Base-by-base conservation (phyloP, 2,329 filamentous ascomycete genomes). In the Lithohypha guttulata region DNA sequence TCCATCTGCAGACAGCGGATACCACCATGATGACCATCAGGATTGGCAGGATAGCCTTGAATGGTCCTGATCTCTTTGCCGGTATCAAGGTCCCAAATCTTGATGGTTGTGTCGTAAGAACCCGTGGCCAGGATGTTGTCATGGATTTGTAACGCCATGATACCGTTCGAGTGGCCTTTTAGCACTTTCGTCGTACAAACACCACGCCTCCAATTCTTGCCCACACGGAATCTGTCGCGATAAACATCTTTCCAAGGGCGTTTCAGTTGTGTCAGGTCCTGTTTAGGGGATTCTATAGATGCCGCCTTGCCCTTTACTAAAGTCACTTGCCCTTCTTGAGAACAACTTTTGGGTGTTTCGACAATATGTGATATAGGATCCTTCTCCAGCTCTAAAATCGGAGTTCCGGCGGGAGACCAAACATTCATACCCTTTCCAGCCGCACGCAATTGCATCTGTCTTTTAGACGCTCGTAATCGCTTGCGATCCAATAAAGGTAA, bases 161-260 rank as follows among this genome's bases (percentile, higher is more conserved):
- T 78, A 26, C 89, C 89, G 56, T 95, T 95, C 8, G 75, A 79
- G 59, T 96, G 81, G 1, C 87, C 89, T 51, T 79, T 80, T 59
- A 98, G 85, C 9, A 82, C 76, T 55, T 81, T 86, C 50, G 84
- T 81, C 5, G 79, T 79, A 62, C 81, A 96, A 25, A 89, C 78
- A 3, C 91, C 89, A 48, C 93, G 86, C 59, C 94, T 93, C 91
- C 91, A 98, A 59, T 96, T 96, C 44, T 81, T 91, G 36, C 91
- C 89, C 33, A 98, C 86, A 58, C 89, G 91, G 69, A 89, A 96
- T 11, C 84, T 77, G 58, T 95, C 89, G 47, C 85, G 83, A 65
- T 98, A 98, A 1, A 98, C 84, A 45, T 93, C 86, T 61, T 98
- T 98, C 91, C 91, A 98, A 0, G 81, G 86, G 20, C 85, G 63